phyloP scores from a whole-genome alignment of 768 basidiomycete genomes.

The Pholiota microspora region DNA sequence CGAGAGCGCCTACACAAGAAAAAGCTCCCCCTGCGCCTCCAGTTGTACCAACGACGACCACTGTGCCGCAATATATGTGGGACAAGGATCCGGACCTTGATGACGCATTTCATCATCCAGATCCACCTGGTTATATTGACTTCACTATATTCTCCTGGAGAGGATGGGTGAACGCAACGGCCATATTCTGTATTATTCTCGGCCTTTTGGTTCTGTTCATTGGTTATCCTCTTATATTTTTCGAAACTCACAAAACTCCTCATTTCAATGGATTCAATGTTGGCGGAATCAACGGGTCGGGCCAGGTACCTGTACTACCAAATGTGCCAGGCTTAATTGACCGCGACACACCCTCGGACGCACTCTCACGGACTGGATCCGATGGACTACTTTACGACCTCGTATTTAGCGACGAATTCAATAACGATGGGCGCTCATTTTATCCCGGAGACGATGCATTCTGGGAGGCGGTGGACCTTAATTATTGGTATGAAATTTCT shows the following conservation, averaged over 20 bases:
- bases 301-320: slow-evolving; percentile 80
- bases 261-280: slow-evolving; percentile 67
- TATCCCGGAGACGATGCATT: slow-evolving; percentile 81
- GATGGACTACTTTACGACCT: slow-evolving; percentile 82
- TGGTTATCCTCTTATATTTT: slow-evolving; percentile 81
- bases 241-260: slow-evolving; percentile 35
- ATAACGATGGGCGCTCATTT: slow-evolving; percentile 58
- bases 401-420: slow-evolving; percentile 83
- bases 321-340: slow-evolving; percentile 75
- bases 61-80: slow-evolving; percentile 73
- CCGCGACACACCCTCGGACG: slow-evolving; percentile 62
- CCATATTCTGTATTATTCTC: slow-evolving; percentile 64
- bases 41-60: slow-evolving; percentile 47
- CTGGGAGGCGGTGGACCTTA: slow-evolving; percentile 84
- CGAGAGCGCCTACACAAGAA: slow-evolving; percentile 25
- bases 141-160: slow-evolving; percentile 77
- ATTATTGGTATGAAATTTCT: slow-evolving; percentile 65
- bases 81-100: slow-evolving; percentile 87
- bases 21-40: slow-evolving; percentile 23
- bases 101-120: slow-evolving; percentile 88
- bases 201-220: slow-evolving; percentile 80
- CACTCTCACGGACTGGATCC: slow-evolving; percentile 54
- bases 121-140: slow-evolving; percentile 63
- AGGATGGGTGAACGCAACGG: slow-evolving; percentile 80
- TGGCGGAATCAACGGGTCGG: slow-evolving; percentile 85